Conservation (phyloP, 2,329 filamentous ascomycete genomes). For the Calonectria naviculata region DNA sequence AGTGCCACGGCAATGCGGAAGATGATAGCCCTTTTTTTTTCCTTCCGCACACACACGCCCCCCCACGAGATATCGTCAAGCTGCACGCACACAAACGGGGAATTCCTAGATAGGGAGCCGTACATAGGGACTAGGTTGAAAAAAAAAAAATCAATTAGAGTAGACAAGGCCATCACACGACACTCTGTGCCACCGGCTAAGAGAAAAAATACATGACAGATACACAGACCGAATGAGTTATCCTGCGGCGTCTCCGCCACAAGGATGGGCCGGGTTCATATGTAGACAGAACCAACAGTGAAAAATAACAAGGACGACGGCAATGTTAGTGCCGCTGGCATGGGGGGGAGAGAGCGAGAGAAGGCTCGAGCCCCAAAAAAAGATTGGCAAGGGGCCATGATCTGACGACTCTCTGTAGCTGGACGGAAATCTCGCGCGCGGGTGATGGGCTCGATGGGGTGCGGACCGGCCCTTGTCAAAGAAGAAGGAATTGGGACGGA, state of each 20-base stretch:
- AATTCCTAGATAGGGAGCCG: not conserved
- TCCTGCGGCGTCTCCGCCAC: not conserved
- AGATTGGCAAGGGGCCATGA: constrained; percentile 19
- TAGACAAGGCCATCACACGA: not conserved
- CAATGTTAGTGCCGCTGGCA: not conserved
- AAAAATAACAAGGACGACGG: too few species aligned
- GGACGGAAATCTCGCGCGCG: not conserved
- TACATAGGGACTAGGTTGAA: not conserved
- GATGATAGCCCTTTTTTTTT: not conserved
- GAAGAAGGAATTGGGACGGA: constrained; percentile 4
- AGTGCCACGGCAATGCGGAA: not conserved
- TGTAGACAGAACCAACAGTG: not conserved
- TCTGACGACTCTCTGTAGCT: constrained; percentile 11
- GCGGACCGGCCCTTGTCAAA: not conserved
- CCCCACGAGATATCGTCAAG: not conserved
- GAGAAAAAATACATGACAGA: not conserved
- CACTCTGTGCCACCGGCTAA: too few species aligned
- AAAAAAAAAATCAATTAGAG: not conserved
- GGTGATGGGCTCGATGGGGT: not conserved
- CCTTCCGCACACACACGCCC: not conserved
- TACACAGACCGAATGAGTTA: not conserved
- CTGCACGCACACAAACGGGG: not conserved
- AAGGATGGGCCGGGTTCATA: not conserved
- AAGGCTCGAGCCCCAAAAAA: not conserved
- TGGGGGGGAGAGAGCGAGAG: not conserved